Evolutionary conservation across 1,139 yeast species (phyloP).

Genomic region (Debaryomyces nepalensis): DNA sequence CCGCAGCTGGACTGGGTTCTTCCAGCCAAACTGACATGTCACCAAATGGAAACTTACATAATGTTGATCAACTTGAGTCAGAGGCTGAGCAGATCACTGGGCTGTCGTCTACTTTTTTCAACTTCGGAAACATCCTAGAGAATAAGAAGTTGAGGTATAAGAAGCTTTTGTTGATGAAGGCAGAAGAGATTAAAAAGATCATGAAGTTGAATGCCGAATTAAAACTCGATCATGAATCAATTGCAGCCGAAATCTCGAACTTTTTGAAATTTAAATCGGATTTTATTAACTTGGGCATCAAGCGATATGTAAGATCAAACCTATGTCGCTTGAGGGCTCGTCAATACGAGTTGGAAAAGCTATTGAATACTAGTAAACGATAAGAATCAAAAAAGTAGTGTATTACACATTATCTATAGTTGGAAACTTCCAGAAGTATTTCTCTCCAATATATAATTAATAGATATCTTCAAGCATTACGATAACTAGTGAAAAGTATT

Average conservation of each 20-base stretch:
- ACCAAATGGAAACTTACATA: background rate
- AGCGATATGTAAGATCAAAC: conserved; percentile 28
- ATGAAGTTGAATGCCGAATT: conserved; percentile 41
- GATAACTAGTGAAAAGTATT: conserved; percentile 1
- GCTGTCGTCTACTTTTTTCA: conserved; percentile 31
- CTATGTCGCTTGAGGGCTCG: conserved; percentile 16
- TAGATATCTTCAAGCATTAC: background rate
- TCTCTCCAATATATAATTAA: conserved; percentile 10
- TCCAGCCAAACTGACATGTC: background rate
- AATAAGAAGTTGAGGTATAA: conserved; percentile 41
- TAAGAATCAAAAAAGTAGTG: conserved; percentile 11
- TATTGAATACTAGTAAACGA: conserved; percentile 4
- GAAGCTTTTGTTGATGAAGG: conserved; percentile 33
- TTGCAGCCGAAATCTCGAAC: conserved; percentile 67
- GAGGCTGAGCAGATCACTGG: conserved; percentile 17
- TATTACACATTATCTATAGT: conserved; percentile 11
- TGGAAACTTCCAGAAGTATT: conserved; percentile 16
- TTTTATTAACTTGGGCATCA: conserved; percentile 43
- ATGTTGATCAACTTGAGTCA: background rate
- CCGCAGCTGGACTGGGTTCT: background rate
- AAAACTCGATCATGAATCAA: conserved; percentile 55
- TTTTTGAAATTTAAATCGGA: conserved; percentile 55
- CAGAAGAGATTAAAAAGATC: conserved; percentile 40
- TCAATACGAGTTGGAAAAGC: conserved; percentile 12
- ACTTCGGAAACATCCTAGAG: conserved; percentile 40